Conservation (phyloP, 2,329 filamentous ascomycete genomes). For the Tricladium varicosporioides region DNA sequence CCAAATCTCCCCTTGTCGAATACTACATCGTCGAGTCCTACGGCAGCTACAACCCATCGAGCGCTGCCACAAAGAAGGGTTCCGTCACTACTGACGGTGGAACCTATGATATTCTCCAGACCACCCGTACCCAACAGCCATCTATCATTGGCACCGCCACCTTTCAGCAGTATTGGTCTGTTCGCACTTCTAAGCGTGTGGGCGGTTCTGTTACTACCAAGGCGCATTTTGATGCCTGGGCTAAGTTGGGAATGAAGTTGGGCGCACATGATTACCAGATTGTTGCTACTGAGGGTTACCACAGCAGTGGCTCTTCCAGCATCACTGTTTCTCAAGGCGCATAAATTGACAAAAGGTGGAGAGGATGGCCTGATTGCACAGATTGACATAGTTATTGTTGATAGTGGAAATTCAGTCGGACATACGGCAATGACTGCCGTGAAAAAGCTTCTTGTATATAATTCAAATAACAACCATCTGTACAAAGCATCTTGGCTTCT, state of each 20-base stretch:
- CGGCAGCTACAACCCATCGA: constrained; percentile 48
- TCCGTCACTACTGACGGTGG: constrained; percentile 49
- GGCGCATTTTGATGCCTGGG: constrained; percentile 54
- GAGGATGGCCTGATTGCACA: background rate
- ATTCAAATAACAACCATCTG: too few species aligned
- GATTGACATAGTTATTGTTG: background rate
- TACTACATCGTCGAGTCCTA: constrained; percentile 53
- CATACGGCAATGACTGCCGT: too few species aligned
- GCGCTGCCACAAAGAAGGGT: constrained; percentile 47
- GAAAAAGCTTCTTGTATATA: too few species aligned
- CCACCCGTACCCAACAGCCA: constrained; percentile 36
- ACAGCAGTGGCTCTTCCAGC: constrained; percentile 5
- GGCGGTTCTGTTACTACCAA: constrained; percentile 47
- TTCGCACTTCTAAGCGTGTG: constrained; percentile 47
- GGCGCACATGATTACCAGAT: constrained; percentile 50
- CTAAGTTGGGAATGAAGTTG: constrained; percentile 43
- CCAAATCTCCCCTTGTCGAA: constrained; percentile 11
- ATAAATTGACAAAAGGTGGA: background rate
- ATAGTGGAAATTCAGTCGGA: too few species aligned
- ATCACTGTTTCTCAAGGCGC: constrained; percentile 10
- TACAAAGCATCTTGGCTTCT: too few species aligned
- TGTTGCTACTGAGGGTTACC: constrained; percentile 30
- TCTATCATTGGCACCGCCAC: constrained; percentile 50
- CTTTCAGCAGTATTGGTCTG: constrained; percentile 53
- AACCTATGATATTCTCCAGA: constrained; percentile 46